Base-by-base conservation (phyloP, 495 filamentous ascomycete genomes). In the Annulohypoxylon bovei region DNA sequence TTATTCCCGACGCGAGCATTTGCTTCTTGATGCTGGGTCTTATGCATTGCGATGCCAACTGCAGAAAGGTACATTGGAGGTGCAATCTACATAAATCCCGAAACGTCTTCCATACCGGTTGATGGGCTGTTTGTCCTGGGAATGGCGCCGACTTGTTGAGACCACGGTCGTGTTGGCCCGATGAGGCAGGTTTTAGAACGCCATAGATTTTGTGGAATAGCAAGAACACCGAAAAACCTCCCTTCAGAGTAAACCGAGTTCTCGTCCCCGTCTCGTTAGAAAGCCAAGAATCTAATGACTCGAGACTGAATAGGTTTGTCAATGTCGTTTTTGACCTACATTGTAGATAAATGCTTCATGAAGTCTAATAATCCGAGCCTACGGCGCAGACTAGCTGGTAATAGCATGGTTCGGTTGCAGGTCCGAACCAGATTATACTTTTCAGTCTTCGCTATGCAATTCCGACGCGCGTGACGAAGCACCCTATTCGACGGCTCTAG, bases 301-400 rank as follows among this genome's bases (percentile, higher is more conserved):
- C 59, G 39, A 40, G 32, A n/a, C 12, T n/a, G 27, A 64, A 56
- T 3, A 6, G 14, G 18, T 37, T 28, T 30, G 35, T 28, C 4
- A 44, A 20, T 20, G 9, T 57, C 33, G 32, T 40, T 44, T 2
- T 44, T 44, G 35, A n/a, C n/a, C n/a, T n/a, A n/a, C n/a, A n/a
- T 58, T 20, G 16, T 33, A 20, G n/a, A 54, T 18, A 16, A 5
- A 30, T 37, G 53, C 3, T 28, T 7, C 27, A 30, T 11, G 30
- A 6, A 6, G 25, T 35, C 62, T 58, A 46, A 52, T 20, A 67
- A 63, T 40, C 68, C 63, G 52, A 67, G 42, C 18, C 63, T 63
- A 71, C 53, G 68, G 68, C 28, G 52, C 35, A 49, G 40, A 16
- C 65, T 68, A 72, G 49, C 60, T 65, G n/a, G 6, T 65, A 54